Percentiles rank a stretch among this genome's conserved stretches.
phyloP scores from a whole-genome alignment of 345 rosid genomes.

The Citrus mangshanensis region DNA sequence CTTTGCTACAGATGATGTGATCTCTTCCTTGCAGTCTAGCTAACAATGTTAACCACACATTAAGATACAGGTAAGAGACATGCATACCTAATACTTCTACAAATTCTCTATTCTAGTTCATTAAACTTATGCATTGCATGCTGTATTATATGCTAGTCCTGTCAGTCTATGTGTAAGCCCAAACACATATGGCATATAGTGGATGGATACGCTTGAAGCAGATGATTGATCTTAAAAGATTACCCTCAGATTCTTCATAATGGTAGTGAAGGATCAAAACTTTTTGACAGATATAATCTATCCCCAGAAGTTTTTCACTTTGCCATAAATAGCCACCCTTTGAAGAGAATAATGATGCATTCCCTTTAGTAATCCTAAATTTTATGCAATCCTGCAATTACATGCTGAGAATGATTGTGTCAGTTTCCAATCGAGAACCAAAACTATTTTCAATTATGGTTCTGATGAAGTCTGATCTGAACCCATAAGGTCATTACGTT shows the following conservation, averaged over 20 bases:
- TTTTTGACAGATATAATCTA: slow-evolving; percentile 28
- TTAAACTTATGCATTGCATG: not conserved
- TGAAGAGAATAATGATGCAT: not conserved
- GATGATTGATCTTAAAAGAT: slow-evolving; percentile 30
- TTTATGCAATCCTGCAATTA: too few species aligned
- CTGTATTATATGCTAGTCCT: not conserved
- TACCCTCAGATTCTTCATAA: slow-evolving; percentile 17
- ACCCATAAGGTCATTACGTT: not conserved
- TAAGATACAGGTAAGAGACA: slow-evolving; percentile 36
- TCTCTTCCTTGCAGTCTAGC: slow-evolving; percentile 21
- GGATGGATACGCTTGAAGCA: slow-evolving; percentile 42
- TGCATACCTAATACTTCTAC: not conserved
- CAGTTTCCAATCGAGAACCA: not conserved
- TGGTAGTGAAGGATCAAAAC: slow-evolving; percentile 34
- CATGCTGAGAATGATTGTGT: not conserved
- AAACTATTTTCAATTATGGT: too few species aligned
- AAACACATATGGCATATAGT: not conserved
- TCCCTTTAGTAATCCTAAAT: not conserved
- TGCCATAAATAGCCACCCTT: not conserved
- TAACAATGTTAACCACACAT: slow-evolving; percentile 11
- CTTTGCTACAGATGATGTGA: slow-evolving; percentile 11
- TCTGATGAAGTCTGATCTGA: not conserved
- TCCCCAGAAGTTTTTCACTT: slow-evolving; percentile 40
- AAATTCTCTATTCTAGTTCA: not conserved
- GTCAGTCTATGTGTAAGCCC: not conserved